A percentile compares a stretch with the other conserved stretches of the same genome.
Evolutionary conservation across 169 alveolate species (phyloP).

Genomic region (Plasmodium cynomolgi): DNA sequence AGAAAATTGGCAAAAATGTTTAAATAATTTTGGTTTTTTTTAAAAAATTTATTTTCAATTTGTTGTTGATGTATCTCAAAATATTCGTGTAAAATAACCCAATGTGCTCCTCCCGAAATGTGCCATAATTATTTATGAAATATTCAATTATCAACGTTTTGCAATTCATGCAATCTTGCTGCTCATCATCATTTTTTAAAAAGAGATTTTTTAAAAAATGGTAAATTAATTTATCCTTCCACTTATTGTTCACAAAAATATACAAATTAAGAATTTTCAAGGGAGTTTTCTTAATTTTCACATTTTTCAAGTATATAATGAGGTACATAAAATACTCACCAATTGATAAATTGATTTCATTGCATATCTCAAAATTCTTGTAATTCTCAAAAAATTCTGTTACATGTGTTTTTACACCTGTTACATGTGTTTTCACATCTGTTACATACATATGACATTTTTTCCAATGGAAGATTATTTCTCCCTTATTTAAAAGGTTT

Average conservation of each 20-base stretch:
- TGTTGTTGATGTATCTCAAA: constrained; percentile 50
- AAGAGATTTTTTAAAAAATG: constrained; percentile 61
- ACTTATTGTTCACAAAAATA: constrained; percentile 53
- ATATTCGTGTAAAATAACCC: constrained; percentile 27
- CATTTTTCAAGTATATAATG: constrained; percentile 36
- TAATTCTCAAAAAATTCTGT: constrained; percentile 64
- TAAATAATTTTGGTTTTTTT: constrained; percentile 74
- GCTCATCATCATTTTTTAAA: constrained; percentile 1
- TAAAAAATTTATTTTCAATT: constrained; percentile 58
- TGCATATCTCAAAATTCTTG: constrained; percentile 32
- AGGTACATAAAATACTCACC: constrained; percentile 74
- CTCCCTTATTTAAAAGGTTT: constrained; percentile 23
- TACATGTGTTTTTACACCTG: constrained; percentile 35
- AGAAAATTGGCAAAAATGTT: constrained; percentile 72
- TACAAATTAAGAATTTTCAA: constrained; percentile 28
- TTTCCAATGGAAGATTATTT: constrained; percentile 54
- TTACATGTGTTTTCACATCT: constrained; percentile 43
- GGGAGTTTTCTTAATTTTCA: constrained; percentile 46
- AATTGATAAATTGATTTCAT: constrained; percentile 65
- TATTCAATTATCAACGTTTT: constrained; percentile 71
- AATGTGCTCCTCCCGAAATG: constrained; percentile 14
- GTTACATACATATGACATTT: constrained; percentile 53
- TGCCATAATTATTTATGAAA: constrained; percentile 61
- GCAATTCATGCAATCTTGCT: constrained; percentile 15
- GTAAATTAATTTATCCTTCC: constrained; percentile 62